A percentile compares a stretch with the other conserved stretches of the same genome.
Evolutionary conservation across 2,329 filamentous ascomycete genomes (phyloP).

Genomic region (Tolypocladium ophioglossoides): DNA sequence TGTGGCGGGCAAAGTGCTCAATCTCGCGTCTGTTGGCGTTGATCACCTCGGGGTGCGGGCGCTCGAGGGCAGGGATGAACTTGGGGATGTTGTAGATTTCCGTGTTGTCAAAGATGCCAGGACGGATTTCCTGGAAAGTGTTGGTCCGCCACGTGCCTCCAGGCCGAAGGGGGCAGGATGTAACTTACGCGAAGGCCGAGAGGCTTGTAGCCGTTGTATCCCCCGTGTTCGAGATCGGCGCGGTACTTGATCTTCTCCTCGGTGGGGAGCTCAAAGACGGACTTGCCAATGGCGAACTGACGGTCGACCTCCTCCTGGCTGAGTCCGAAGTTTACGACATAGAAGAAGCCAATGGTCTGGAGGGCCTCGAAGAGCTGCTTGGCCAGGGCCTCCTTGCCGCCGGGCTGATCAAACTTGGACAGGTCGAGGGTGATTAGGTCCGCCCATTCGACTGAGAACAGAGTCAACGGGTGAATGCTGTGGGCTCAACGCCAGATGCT

Average conservation of each 20-base stretch:
- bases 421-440: slow-evolving; percentile 49
- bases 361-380: slow-evolving; percentile 41
- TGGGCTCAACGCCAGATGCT: no score
- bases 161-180: no score
- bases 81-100: slow-evolving; percentile 31
- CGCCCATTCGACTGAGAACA: slow-evolving; percentile 32
- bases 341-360: slow-evolving; percentile 38
- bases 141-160: no score
- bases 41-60: slow-evolving; percentile 22
- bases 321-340: slow-evolving; percentile 53
- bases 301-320: slow-evolving; percentile 46
- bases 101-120: slow-evolving; percentile 29
- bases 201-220: slow-evolving; percentile 47
- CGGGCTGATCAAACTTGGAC: slow-evolving; percentile 39
- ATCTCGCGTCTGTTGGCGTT: slow-evolving; percentile 18
- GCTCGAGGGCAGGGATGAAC: slow-evolving; percentile 22
- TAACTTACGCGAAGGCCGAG: no score
- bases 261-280: slow-evolving; percentile 43
- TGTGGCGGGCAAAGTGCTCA: slow-evolving; percentile 22
- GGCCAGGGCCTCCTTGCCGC: slow-evolving; percentile 42
- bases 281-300: slow-evolving; percentile 50
- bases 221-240: slow-evolving; percentile 36
- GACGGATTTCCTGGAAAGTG: no score
- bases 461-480: no score
- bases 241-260: slow-evolving; percentile 50